phyloP scores from a whole-genome alignment of 2,329 filamentous ascomycete species.

The Microsporum canis region DNA sequence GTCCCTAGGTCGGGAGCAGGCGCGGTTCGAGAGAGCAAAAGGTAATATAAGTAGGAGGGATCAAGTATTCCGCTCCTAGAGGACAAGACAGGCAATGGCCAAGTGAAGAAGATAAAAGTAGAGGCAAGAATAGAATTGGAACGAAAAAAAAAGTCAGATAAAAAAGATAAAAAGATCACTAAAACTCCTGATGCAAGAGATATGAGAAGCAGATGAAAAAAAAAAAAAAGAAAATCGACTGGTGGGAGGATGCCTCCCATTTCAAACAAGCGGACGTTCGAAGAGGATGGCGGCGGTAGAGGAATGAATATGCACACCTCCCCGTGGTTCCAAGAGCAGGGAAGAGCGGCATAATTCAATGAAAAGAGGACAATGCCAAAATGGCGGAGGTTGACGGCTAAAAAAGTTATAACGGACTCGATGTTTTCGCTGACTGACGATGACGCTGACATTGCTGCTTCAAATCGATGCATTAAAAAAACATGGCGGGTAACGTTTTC shows the following conservation, averaged over 20 bases:
- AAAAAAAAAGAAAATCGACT: background rate
- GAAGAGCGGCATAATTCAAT: background rate
- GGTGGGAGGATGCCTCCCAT: background rate
- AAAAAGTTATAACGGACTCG: background rate
- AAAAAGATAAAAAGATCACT: background rate
- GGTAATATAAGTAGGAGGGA: background rate
- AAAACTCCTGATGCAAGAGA: background rate
- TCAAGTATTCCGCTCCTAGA: background rate
- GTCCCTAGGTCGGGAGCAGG: background rate
- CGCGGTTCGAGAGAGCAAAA: background rate
- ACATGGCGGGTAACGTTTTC: background rate
- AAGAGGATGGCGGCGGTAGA: background rate
- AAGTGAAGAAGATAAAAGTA: background rate
- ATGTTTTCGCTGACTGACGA: slow-evolving; percentile 3
- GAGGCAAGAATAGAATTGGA: background rate
- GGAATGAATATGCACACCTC: background rate
- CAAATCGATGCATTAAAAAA: background rate
- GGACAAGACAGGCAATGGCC: background rate
- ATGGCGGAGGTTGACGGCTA: background rate
- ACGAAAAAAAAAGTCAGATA: background rate
- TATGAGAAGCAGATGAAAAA: background rate
- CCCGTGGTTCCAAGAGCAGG: background rate
- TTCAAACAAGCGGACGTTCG: background rate
- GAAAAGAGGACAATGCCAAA: background rate
- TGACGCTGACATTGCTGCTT: background rate